Conservation (phyloP, 179 eudicot genomes). For the Heliamphora pulchella region DNA sequence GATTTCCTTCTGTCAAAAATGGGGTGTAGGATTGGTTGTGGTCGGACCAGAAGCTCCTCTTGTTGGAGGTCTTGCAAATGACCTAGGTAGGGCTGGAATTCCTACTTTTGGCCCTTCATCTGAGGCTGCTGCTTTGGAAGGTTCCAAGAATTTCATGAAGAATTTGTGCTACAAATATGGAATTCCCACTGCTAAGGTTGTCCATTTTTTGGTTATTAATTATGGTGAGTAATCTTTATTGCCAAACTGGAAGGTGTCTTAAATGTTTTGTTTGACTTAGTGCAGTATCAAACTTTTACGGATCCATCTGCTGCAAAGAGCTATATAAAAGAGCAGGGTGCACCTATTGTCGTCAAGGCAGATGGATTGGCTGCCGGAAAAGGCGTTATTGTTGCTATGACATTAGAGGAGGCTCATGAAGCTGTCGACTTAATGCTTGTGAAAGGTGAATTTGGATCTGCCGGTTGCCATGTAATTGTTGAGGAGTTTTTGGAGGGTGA, state of each 20-base stretch:
- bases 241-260: not conserved
- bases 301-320: constrained; percentile 73
- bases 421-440: constrained; percentile 93
- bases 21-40: constrained; percentile 71
- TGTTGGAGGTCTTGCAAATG: constrained; percentile 86
- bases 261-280: constrained; percentile 15
- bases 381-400: constrained; percentile 87
- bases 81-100: constrained; percentile 66
- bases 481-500: constrained; percentile 94
- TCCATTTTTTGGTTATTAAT: not conserved
- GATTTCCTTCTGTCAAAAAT: constrained; percentile 55
- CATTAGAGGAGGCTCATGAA: constrained; percentile 67
- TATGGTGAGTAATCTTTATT: not conserved
- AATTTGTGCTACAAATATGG: constrained; percentile 78
- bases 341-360: constrained; percentile 86
- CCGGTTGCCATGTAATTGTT: constrained; percentile 70
- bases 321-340: constrained; percentile 74
- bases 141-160: constrained; percentile 95
- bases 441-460: constrained; percentile 59
- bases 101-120: constrained; percentile 91
- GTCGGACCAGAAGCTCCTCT: constrained; percentile 96
- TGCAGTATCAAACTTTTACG: constrained; percentile 82
- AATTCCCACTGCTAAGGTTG: constrained; percentile 97
- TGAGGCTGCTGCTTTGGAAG: constrained; percentile 92
- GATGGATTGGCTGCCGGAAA: constrained; percentile 97